Base-by-base conservation (phyloP, 768 basidiomycete species). In the Auricularia cornea region DNA sequence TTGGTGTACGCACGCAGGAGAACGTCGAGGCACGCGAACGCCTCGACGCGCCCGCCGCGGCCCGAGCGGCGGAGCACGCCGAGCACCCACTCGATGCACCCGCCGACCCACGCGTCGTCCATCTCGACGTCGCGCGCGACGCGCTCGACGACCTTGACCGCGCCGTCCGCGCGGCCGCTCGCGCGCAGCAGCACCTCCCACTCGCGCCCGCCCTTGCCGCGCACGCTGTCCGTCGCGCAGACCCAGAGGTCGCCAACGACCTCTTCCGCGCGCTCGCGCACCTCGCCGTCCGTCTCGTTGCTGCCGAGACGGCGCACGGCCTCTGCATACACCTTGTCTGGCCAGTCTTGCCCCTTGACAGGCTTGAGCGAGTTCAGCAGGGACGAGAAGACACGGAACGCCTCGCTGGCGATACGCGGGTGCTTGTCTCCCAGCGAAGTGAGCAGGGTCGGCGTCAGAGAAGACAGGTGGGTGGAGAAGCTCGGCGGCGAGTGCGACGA, bases 271-370 rank as follows among this genome's bases (percentile, higher is more conserved):
- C 83, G 85, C 29, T 82, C 80, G 40, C 94, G 84, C 26, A 98
- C 92, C 66, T 97, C 95, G 3, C 90, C 86, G 72, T 98, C 96
- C 1, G 95, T 95, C 67, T 95, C 90, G 65, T 90, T 85, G 56
- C 83, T 88, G 59, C 78, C 82, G 40, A 99, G 75, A 60, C 92
- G 81, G 26, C 77, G 72, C 3, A 90, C 77, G 11, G 92, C 87
- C 66, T 92, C 87, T 8, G 83, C 77, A 72, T 95, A 97, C 3
- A 97, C 79, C 11, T 77, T 70, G 62, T 90, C 84, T 3, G 84
- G 74, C 91, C 91, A 93, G 18, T 85, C 83, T 5, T 73, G 76
- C 62, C 78, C 71, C 66, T 84, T 84, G 57, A 89, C 73, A 1
- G 92, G 92, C 59, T 88, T 86, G 41, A 89, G 76, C 2, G 90